A percentile compares a stretch with the other conserved stretches of the same genome.
Conservation (phyloP, 2,329 filamentous ascomycete genomes). For the Apiospora pterosperma region DNA sequence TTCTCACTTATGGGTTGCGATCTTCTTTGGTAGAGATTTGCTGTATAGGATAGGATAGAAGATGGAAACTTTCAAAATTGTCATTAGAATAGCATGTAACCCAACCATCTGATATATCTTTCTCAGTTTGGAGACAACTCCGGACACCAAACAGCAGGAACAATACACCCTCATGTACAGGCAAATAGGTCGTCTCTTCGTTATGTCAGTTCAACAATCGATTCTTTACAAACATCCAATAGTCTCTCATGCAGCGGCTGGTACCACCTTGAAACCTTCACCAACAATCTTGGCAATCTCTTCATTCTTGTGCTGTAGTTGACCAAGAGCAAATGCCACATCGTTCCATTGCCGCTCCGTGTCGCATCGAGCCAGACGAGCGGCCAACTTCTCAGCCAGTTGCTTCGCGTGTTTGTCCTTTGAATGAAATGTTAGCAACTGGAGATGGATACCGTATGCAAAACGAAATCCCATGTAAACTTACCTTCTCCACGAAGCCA, state of each 20-base stretch:
- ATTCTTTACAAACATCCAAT: neutral
- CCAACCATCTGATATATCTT: neutral
- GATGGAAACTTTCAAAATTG: neutral
- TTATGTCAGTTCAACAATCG: neutral
- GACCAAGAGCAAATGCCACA: constrained; percentile 84
- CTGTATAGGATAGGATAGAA: neutral
- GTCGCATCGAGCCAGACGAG: constrained; percentile 79
- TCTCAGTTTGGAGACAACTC: neutral
- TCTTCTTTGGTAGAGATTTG: neutral
- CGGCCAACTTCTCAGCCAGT: constrained; percentile 86
- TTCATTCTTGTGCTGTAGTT: constrained; percentile 91
- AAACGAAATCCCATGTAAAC: constrained; percentile 18
- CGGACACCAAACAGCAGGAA: neutral
- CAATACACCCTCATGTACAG: neutral
- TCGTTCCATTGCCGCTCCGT: constrained; percentile 97
- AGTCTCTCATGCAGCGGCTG: constrained; percentile 47
- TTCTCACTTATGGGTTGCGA: neutral
- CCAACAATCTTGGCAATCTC: constrained; percentile 75
- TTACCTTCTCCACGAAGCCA: constrained; percentile 95
- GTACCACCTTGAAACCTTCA: constrained; percentile 73
- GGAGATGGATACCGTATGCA: neutral
- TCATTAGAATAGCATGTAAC: neutral
- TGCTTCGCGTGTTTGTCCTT: constrained; percentile 98
- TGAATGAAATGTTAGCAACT: neutral
- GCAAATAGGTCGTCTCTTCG: neutral